Evolutionary conservation across 805 yeast species (phyloP).

Genomic region (Lipomyces japonicus): DNA sequence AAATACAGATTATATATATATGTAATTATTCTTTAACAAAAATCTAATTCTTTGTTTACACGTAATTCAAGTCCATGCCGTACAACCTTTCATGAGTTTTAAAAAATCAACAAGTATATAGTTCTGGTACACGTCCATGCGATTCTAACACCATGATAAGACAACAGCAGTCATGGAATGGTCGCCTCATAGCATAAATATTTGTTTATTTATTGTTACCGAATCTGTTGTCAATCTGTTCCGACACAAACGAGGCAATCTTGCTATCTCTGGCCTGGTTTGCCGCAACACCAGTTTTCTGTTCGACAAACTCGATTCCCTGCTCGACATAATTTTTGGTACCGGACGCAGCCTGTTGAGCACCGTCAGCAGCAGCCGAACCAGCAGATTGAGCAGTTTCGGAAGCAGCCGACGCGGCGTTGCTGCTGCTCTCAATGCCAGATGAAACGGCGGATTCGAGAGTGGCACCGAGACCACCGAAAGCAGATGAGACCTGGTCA

Average conservation of each 20-base stretch:
- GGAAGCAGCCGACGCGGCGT: slow-evolving; percentile 5
- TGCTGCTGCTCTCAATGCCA: background rate
- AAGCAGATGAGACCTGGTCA: slow-evolving; percentile 1
- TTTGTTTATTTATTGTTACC: background rate
- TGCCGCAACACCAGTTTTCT: slow-evolving; percentile 17
- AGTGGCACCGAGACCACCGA: no score
- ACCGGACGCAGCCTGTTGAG: background rate
- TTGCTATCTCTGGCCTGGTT: slow-evolving; percentile 2
- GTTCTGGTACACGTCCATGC: no score
- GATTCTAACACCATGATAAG: no score
- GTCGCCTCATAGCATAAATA: no score
- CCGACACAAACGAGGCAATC: background rate
- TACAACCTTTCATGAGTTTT: no score
- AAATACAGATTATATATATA: no score
- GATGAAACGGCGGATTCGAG: slow-evolving; percentile 1
- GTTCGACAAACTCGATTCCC: slow-evolving; percentile 21
- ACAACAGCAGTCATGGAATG: no score
- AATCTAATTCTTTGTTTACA: no score
- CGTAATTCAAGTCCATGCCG: no score
- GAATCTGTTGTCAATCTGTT: background rate
- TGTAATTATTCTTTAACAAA: no score
- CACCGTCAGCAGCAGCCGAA: background rate
- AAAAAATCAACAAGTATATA: no score
- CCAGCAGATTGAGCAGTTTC: slow-evolving; percentile 9
- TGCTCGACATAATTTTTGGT: slow-evolving; percentile 12